A percentile compares a stretch with the other conserved stretches of the same genome.
Conservation (phyloP, 2,329 filamentous ascomycete species). For the Fusarium poae region DNA sequence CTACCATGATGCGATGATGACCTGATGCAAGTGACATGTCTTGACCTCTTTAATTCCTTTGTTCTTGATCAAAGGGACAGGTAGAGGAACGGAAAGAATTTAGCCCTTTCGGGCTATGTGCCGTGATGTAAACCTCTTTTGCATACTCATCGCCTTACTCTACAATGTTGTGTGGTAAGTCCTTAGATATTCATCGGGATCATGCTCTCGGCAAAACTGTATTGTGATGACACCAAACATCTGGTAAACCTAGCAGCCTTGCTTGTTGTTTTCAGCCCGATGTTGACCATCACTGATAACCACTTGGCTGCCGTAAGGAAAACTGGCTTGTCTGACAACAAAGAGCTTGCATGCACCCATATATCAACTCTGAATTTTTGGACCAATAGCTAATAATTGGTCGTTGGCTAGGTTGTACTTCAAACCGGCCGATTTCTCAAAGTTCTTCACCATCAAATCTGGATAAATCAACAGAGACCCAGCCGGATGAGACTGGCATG, state of each 20-base stretch:
- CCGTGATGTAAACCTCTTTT: conserved; percentile 4
- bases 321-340: conserved; percentile 47
- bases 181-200: not conserved
- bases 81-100: not conserved
- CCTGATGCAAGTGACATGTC: conserved; percentile 73
- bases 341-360: conserved; percentile 10
- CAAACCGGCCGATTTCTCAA: no score
- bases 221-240: conserved; percentile 56
- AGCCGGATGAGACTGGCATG: not conserved
- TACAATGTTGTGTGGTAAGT: conserved; percentile 34
- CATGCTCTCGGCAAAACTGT: conserved; percentile 4
- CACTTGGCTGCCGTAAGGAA: conserved; percentile 46
- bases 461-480: not conserved
- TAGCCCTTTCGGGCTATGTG: not conserved
- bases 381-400: conserved; percentile 33
- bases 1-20: conserved; percentile 77
- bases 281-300: conserved; percentile 39
- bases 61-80: conserved; percentile 16
- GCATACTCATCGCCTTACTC: not conserved
- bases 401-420: conserved; percentile 11
- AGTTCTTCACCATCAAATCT: no score
- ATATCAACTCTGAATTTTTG: not conserved
- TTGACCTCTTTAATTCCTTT: conserved; percentile 16
- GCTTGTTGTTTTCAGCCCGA: conserved; percentile 48
- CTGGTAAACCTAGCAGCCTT: conserved; percentile 59